Evolutionary conservation across 2,329 filamentous ascomycete genomes (phyloP).

Genomic region (Aspergillus sp.): DNA sequence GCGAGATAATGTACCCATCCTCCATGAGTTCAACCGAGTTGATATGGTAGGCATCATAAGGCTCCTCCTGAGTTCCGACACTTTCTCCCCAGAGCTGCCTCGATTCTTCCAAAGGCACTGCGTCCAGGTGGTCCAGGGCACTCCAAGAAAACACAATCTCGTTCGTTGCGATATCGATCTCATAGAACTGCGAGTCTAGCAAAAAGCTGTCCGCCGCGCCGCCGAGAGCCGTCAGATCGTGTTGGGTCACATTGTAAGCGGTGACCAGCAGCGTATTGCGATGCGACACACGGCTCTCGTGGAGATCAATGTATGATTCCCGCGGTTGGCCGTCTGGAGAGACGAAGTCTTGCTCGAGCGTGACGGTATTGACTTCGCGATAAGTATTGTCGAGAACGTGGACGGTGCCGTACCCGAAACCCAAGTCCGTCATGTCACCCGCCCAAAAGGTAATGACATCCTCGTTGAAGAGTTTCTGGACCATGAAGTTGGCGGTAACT

Average conservation of each 20-base stretch:
- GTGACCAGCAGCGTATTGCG: slow-evolving; percentile 37
- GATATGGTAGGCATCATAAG: slow-evolving; percentile 40
- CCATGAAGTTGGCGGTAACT: slow-evolving; percentile 34
- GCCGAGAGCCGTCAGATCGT: slow-evolving; percentile 30
- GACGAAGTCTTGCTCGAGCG: slow-evolving; percentile 24
- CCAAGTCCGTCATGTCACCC: slow-evolving; percentile 27
- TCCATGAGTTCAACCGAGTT: slow-evolving; percentile 33
- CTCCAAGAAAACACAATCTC: slow-evolving; percentile 34
- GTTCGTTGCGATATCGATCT: slow-evolving; percentile 36
- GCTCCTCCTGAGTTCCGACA: slow-evolving; percentile 20
- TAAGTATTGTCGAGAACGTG: slow-evolving; percentile 37
- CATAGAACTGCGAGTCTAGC: slow-evolving; percentile 34
- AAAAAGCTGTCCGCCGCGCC: slow-evolving; percentile 32
- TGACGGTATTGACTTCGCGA: slow-evolving; percentile 33
- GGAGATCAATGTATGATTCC: slow-evolving; percentile 35
- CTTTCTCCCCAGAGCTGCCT: slow-evolving; percentile 23
- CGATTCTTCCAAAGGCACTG: slow-evolving; percentile 30
- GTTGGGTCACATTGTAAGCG: slow-evolving; percentile 35
- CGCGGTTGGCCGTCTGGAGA: slow-evolving; percentile 20
- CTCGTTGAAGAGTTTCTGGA: slow-evolving; percentile 33
- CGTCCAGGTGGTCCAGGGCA: slow-evolving; percentile 31
- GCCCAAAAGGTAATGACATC: slow-evolving; percentile 40
- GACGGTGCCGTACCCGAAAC: slow-evolving; percentile 30
- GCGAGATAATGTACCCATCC: slow-evolving; percentile 36
- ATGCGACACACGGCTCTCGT: slow-evolving; percentile 34